phyloP scores from a whole-genome alignment of 352 stramenopile genomes.

The Phytopythium ostracodes region DNA sequence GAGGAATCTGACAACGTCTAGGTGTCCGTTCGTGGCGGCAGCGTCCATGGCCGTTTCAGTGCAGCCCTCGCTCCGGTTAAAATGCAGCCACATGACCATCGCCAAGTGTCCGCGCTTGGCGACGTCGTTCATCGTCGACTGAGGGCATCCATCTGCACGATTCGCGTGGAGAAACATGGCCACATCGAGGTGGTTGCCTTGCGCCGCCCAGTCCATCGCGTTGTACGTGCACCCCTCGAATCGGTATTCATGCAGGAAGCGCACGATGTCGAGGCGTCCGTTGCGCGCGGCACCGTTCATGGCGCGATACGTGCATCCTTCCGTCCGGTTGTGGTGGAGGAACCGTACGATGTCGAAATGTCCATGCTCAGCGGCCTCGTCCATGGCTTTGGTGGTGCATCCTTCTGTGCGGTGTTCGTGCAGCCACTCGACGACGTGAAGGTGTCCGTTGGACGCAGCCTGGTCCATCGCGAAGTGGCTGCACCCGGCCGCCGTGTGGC shows the following conservation, averaged over 20 bases:
- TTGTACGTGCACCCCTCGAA: slow-evolving; percentile 21
- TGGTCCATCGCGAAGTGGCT: slow-evolving; percentile 14
- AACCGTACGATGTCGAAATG: slow-evolving; percentile 31
- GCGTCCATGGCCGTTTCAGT: neutral
- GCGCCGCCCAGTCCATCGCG: slow-evolving; percentile 25
- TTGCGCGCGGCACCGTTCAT: slow-evolving; percentile 22
- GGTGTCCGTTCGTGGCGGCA: no score
- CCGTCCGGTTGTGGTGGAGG: slow-evolving; percentile 19
- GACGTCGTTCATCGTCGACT: slow-evolving; percentile 24
- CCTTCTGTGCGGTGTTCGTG: slow-evolving; percentile 13
- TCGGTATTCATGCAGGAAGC: slow-evolving; percentile 36
- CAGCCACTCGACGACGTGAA: slow-evolving; percentile 16
- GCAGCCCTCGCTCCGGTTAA: neutral
- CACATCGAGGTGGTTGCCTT: slow-evolving; percentile 19
- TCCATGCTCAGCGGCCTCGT: slow-evolving; percentile 26
- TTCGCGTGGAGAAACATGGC: slow-evolving; percentile 27
- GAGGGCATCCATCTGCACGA: slow-evolving; percentile 20
- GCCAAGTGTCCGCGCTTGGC: slow-evolving; percentile 6
- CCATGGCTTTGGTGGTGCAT: slow-evolving; percentile 21
- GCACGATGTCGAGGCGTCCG: slow-evolving; percentile 27
- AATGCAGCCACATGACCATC: slow-evolving; percentile 23
- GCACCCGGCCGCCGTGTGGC: slow-evolving; percentile 9
- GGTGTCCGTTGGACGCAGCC: slow-evolving; percentile 16
- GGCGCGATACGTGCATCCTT: slow-evolving; percentile 20
- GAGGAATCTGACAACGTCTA: neutral